A percentile compares a stretch with the other conserved stretches of the same genome.
These are phyloP conservation scores for Ceratobasidium theobromae DNA, from an alignment of 1,284 basidiomycete genomes.

Conservation along the genomic window DNA sequence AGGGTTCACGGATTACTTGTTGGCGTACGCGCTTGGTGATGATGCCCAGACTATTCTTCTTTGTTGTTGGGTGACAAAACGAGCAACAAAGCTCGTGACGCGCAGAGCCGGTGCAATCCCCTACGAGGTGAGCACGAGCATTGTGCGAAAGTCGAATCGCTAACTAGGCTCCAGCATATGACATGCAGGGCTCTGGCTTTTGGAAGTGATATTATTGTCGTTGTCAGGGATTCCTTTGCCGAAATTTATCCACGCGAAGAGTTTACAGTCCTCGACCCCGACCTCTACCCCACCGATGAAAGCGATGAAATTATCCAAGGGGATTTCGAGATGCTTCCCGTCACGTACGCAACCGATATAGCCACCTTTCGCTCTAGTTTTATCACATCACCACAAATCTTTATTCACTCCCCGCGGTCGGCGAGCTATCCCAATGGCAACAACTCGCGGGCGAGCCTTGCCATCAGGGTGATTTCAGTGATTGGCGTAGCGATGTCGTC, in stretches of 20 bases:
- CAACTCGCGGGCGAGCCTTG: neutral
- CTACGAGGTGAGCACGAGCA: slow-evolving; percentile 5
- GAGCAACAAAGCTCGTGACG: neutral
- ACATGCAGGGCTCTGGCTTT: slow-evolving; percentile 9
- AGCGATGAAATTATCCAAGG: neutral
- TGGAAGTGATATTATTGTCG: slow-evolving; percentile 2
- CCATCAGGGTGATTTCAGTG: slow-evolving; percentile 1
- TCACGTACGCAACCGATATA: slow-evolving; percentile 21
- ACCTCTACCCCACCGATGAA: neutral
- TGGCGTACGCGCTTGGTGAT: slow-evolving; percentile 13
- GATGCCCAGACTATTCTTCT: slow-evolving; percentile 15
- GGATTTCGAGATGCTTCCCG: neutral
- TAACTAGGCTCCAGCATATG: neutral
- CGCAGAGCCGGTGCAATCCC: slow-evolving; percentile 4
- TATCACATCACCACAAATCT: neutral
- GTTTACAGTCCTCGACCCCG: neutral
- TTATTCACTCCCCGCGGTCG: neutral
- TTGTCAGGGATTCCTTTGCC: slow-evolving; percentile 16
- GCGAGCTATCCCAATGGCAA: neutral
- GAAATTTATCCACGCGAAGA: slow-evolving; percentile 13
- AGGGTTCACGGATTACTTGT: slow-evolving; percentile 13
- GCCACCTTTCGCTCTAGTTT: slow-evolving; percentile 3
- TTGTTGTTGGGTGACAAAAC: slow-evolving; percentile 15
- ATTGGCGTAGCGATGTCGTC: neutral
- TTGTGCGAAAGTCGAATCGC: neutral